Percentiles rank a stretch among this genome's conserved stretches.
Evolutionary conservation across 305 asterid genomes (phyloP).

Genomic region (Fraxinus greggii): DNA sequence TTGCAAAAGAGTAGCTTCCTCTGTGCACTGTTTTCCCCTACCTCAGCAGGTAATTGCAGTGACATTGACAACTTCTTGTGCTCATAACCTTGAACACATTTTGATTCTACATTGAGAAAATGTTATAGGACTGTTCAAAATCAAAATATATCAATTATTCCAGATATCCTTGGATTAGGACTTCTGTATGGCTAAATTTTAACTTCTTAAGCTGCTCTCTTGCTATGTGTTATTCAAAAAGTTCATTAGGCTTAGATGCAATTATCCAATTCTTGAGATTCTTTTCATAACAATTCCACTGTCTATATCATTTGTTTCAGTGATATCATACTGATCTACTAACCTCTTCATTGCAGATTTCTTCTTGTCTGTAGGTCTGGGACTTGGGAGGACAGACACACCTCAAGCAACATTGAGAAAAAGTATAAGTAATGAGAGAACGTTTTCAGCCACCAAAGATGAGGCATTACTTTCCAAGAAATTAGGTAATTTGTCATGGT

Average conservation of each 20-base stretch:
- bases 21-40: conserved; percentile 74
- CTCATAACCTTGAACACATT: background rate
- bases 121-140: background rate
- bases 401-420: conserved; percentile 66
- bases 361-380: conserved; percentile 84
- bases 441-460: conserved; percentile 77
- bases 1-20: conserved; percentile 71
- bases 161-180: background rate
- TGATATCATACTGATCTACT: background rate
- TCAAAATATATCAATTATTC: background rate
- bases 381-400: conserved; percentile 81
- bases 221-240: background rate
- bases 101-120: conserved; percentile 6
- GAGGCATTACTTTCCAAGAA: conserved; percentile 58
- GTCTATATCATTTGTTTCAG: background rate
- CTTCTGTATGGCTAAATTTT: background rate
- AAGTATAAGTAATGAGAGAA: conserved; percentile 91
- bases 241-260: conserved; percentile 10
- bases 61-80: conserved; percentile 16
- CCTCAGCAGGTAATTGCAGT: conserved; percentile 75
- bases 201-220: background rate
- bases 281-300: background rate
- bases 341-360: conserved; percentile 58
- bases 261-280: conserved; percentile 1
- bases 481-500: conserved; percentile 47